phyloP scores from a whole-genome alignment of 176 grass and related monocot species.

The Raddia distichophylla region DNA sequence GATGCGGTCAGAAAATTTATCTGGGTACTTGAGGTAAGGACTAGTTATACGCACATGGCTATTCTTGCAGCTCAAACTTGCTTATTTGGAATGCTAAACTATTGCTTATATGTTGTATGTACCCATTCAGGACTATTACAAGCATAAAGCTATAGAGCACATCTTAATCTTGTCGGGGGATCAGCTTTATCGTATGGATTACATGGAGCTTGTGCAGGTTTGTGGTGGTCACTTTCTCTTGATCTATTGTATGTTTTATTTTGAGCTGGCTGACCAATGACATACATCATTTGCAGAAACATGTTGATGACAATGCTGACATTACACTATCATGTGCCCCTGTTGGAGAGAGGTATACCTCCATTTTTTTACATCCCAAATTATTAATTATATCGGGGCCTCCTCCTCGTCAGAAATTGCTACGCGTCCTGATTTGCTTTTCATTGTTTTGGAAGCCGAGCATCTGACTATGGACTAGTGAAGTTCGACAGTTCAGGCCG shows the following conservation, averaged over 20 bases:
- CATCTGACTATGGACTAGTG: conserved; percentile 76
- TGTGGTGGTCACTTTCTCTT: not conserved
- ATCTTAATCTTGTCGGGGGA: conserved; percentile 75
- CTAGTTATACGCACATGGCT: conserved; percentile 2
- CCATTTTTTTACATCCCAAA: not conserved
- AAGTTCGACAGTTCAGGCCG: conserved; percentile 68
- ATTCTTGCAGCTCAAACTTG: conserved; percentile 26
- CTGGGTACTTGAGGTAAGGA: conserved; percentile 75
- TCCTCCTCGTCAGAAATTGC: conserved; percentile 10
- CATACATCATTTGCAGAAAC: conserved; percentile 51
- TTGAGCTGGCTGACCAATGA: conserved; percentile 4
- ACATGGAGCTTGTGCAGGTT: conserved; percentile 76
- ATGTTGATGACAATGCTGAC: conserved; percentile 75
- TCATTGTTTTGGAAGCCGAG: conserved; percentile 57
- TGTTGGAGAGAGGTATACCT: conserved; percentile 58
- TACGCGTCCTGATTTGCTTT: conserved; percentile 34
- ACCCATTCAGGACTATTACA: conserved; percentile 58
- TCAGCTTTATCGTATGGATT: conserved; percentile 84
- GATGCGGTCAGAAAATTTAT: conserved; percentile 75
- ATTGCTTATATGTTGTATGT: not conserved
- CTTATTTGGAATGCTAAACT: conserved; percentile 5
- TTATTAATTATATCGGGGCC: not conserved
- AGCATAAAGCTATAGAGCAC: conserved; percentile 64
- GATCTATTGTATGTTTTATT: conserved; percentile 9
- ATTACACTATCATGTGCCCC: conserved; percentile 66